Percentiles rank a stretch among this genome's conserved stretches.
phyloP scores from a whole-genome alignment of 495 filamentous ascomycete genomes.

The Beverwykella pulmonaria region DNA sequence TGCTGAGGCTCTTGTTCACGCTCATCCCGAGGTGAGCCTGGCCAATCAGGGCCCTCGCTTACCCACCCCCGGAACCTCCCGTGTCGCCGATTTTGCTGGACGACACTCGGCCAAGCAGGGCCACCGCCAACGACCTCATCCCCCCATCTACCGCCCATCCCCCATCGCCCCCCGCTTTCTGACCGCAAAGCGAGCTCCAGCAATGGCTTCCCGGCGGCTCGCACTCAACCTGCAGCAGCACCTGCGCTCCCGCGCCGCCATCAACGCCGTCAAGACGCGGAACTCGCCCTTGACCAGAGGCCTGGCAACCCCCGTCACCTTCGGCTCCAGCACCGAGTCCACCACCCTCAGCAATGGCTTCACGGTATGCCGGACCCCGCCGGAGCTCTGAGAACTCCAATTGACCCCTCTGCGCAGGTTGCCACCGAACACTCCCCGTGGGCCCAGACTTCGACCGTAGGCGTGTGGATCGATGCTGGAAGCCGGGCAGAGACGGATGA shows the following conservation, averaged over 20 bases:
- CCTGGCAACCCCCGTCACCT: constrained; percentile 78
- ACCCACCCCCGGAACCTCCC: background rate
- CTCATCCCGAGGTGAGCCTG: no score
- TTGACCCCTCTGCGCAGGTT: constrained; percentile 61
- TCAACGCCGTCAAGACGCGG: constrained; percentile 62
- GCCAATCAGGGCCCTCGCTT: background rate
- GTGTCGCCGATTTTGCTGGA: background rate
- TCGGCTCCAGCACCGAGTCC: constrained; percentile 80
- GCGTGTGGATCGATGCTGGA: constrained; percentile 99
- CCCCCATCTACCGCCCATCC: constrained; percentile 14
- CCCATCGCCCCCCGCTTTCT: constrained; percentile 18
- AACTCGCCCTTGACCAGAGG: constrained; percentile 67
- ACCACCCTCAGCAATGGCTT: constrained; percentile 97
- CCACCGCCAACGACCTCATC: constrained; percentile 10
- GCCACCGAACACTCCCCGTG: constrained; percentile 97
- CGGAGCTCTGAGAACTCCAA: constrained; percentile 36
- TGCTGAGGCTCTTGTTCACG: constrained; percentile 24
- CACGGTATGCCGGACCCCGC: constrained; percentile 66
- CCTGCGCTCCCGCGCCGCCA: constrained; percentile 77
- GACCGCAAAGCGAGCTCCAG: constrained; percentile 33
- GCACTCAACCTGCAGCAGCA: constrained; percentile 85
- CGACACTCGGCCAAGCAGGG: background rate
- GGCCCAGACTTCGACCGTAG: constrained; percentile 97
- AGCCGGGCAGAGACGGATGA: constrained; percentile 96
- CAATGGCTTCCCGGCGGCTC: constrained; percentile 94